Evolutionary conservation across 768 basidiomycete genomes (phyloP).

Genomic region (Tephrocybe sp.): DNA sequence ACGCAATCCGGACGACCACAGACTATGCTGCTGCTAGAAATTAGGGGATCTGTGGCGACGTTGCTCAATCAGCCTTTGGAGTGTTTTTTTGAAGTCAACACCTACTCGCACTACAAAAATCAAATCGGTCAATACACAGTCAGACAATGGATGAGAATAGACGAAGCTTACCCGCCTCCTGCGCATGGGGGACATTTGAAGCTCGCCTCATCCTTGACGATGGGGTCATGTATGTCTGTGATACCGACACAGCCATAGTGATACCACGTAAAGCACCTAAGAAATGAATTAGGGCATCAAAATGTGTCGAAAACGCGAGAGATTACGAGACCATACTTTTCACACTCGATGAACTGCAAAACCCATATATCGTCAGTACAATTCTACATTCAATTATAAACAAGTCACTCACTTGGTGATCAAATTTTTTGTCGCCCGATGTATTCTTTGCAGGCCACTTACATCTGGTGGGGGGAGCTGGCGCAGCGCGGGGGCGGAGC

Average conservation of each 20-base stretch:
- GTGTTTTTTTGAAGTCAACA: slow-evolving; percentile 4
- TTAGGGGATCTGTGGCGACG: slow-evolving; percentile 12
- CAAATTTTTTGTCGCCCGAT: slow-evolving; percentile 25
- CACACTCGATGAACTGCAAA: slow-evolving; percentile 9
- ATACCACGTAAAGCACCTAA: slow-evolving; percentile 47
- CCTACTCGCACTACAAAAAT: slow-evolving; percentile 15
- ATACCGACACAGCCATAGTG: slow-evolving; percentile 54
- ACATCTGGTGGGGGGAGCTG: not conserved
- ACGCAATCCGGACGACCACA: slow-evolving; percentile 31
- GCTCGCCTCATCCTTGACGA: slow-evolving; percentile 26
- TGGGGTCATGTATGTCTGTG: slow-evolving; percentile 28
- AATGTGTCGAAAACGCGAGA: too few species aligned
- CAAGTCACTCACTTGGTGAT: slow-evolving; percentile 8
- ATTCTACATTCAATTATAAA: slow-evolving; percentile 24
- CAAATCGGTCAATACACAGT: not conserved
- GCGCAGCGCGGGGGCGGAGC: slow-evolving; percentile 5
- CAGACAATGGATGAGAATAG: not conserved
- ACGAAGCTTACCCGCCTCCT: slow-evolving; percentile 27
- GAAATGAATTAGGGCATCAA: not conserved
- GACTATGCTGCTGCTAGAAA: slow-evolving; percentile 3
- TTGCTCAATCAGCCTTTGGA: not conserved
- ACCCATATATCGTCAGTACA: slow-evolving; percentile 9
- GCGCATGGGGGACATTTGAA: slow-evolving; percentile 47
- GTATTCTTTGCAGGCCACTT: slow-evolving; percentile 27
- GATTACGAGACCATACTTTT: too few species aligned